A percentile compares a stretch with the other conserved stretches of the same genome.
These are phyloP conservation scores for Micractinium sp. DNA, from an alignment of 139 green algal genomes.

Conservation along the genomic window DNA sequence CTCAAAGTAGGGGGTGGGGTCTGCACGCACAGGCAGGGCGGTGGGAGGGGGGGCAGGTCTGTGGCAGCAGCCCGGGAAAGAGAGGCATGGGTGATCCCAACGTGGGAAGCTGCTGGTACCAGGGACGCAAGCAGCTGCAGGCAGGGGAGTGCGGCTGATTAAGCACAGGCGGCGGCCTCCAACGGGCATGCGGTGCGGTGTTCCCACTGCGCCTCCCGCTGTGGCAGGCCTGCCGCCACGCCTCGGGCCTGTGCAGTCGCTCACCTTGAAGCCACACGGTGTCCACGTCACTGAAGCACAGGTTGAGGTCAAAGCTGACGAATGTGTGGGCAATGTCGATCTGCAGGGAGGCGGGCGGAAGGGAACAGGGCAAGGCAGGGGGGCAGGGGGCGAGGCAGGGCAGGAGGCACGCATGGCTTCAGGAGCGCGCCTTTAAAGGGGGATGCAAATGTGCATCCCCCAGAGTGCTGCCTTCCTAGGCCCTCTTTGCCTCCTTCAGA, in stretches of 20 bases:
- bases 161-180: no score
- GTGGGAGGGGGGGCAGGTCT: no score
- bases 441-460: no score
- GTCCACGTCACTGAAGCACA: slow-evolving; percentile 93
- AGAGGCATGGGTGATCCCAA: not conserved
- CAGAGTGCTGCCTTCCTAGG: no score
- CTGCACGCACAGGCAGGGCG: slow-evolving; percentile 60
- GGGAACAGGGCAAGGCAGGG: no score
- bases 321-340: slow-evolving; percentile 56
- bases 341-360: not conserved
- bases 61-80: not conserved
- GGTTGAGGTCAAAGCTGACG: slow-evolving; percentile 67
- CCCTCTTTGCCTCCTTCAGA: no score
- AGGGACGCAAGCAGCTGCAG: not conserved
- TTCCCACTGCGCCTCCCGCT: no score
- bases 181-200: no score
- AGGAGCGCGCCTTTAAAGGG: no score
- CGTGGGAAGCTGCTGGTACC: not conserved
- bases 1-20: slow-evolving; percentile 34
- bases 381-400: no score
- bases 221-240: no score
- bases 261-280: slow-evolving; percentile 80
- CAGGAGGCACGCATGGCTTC: no score
- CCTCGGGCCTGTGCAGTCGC: not conserved
- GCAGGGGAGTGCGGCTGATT: not conserved